Conservation (phyloP, 805 yeast species). For the Metschnikowia anglica region DNA sequence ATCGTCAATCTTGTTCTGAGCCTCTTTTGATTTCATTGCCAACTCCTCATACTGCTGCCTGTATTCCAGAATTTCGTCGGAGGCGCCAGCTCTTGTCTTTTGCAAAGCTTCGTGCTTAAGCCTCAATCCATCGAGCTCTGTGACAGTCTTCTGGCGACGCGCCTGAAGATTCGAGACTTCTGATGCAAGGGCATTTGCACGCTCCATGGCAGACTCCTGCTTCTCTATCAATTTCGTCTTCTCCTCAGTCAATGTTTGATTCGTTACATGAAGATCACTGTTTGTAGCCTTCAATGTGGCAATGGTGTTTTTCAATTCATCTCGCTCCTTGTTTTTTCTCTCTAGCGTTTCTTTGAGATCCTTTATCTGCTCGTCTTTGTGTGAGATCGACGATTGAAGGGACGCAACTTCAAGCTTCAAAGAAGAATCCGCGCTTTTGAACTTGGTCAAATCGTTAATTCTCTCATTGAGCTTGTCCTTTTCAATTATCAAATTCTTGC, state of each 20-base stretch:
- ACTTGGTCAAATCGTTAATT: constrained; percentile 29
- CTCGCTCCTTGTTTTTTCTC: constrained; percentile 35
- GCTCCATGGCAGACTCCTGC: constrained; percentile 40
- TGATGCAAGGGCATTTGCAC: constrained; percentile 30
- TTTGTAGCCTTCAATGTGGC: constrained; percentile 42
- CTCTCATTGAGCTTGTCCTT: constrained; percentile 38
- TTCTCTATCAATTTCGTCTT: constrained; percentile 42
- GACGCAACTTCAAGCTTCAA: constrained; percentile 50
- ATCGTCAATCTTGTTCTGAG: constrained; percentile 56
- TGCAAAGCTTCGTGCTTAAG: constrained; percentile 35
- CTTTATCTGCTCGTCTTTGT: constrained; percentile 43
- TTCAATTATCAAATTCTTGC: constrained; percentile 25
- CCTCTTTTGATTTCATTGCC: constrained; percentile 63
- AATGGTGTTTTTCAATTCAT: constrained; percentile 37
- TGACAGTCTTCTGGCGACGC: constrained; percentile 41
- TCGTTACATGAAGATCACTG: constrained; percentile 39
- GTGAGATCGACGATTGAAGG: constrained; percentile 42
- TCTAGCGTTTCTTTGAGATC: constrained; percentile 39
- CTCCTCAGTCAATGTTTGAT: constrained; percentile 35
- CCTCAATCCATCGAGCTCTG: constrained; percentile 40
- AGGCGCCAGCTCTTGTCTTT: constrained; percentile 36
- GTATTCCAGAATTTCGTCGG: constrained; percentile 42
- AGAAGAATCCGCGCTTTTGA: constrained; percentile 42
- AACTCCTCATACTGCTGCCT: constrained; percentile 75
- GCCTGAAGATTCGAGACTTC: constrained; percentile 43